These are phyloP conservation scores for Diaporthe ampelina DNA, from an alignment of 2,329 filamentous ascomycete genomes.

Conservation along the genomic window DNA sequence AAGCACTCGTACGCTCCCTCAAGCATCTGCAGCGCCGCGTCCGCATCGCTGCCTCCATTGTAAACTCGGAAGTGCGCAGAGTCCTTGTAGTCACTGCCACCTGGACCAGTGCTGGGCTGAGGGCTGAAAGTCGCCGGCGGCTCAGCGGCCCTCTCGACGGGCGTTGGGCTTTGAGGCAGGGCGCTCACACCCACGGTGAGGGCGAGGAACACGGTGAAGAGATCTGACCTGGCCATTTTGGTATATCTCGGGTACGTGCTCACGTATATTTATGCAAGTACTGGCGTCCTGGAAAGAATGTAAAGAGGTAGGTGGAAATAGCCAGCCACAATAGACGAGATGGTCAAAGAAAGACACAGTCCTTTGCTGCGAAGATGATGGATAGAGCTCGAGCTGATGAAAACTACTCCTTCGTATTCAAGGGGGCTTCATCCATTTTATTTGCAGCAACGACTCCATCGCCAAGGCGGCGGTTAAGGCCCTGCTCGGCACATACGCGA, in stretches of 20 bases:
- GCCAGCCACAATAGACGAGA: neutral
- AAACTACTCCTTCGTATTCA: too few species aligned
- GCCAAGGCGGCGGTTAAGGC: conserved; percentile 5
- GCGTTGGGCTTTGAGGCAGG: neutral
- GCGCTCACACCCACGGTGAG: conserved; percentile 4
- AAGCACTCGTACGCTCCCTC: conserved; percentile 60
- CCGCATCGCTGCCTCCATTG: conserved; percentile 48
- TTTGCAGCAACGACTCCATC: conserved; percentile 17
- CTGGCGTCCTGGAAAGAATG: neutral
- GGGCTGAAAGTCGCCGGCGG: conserved; percentile 20
- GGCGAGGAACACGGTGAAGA: conserved; percentile 17
- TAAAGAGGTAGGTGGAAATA: neutral
- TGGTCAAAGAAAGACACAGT: conserved; percentile 1
- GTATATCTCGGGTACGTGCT: neutral
- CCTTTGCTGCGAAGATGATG: conserved; percentile 10
- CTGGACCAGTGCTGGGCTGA: conserved; percentile 45
- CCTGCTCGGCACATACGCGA: neutral
- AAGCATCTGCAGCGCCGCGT: conserved; percentile 54
- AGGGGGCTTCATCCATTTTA: conserved; percentile 8
- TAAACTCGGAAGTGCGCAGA: conserved; percentile 58
- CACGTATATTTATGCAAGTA: neutral
- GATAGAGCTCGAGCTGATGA: neutral
- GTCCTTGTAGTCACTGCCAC: conserved; percentile 51
- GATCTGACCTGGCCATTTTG: conserved; percentile 12
- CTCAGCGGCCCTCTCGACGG: conserved; percentile 11